Evolutionary conservation across 2,329 filamentous ascomycete genomes (phyloP), one percentile per base, ranked within the genome.

Genomic region (Beauveria asiatica): DNA sequence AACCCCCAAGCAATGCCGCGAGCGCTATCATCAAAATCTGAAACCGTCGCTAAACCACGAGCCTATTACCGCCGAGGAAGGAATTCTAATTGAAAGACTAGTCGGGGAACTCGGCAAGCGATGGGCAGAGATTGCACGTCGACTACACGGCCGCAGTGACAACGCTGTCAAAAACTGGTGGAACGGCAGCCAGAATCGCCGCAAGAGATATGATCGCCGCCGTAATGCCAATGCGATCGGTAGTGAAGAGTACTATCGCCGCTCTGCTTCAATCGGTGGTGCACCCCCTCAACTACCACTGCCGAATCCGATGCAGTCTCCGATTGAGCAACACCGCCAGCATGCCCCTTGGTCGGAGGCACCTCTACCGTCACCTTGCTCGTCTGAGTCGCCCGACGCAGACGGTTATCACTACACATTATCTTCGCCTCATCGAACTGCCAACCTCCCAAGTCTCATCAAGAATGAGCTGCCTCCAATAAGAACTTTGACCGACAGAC

Each of bases 131-230:
- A 97, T 97, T 69, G 90, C 92, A 49, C 83, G 92, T 65, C 81
- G 85, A 50, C 81, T 97, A 21, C 82, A 87, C 59, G 91, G 91
- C 65, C 87, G 92, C 69, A 96, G 92, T 73, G 92, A 97, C 77
- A 97, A 97, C 69, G 89, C 90, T 30, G 90, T 97, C 64, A 97
- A 97, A 83, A 97, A 97, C 74, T 97, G 92, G 91, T 96, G 90
- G 90, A 96, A 96, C 71, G 92, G 92, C 54, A 90, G 88, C 71
- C 89, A 92, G 81, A 96, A 96, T 76, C 85, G 92, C 68, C 82
- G 88, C 68, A 81, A 79, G 69, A 78, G 85, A 65, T 72, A 78
- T 57, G 70, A 76, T 63, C 73, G 77, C 42, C 71, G 71, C 64
- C 76, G 70, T 64, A 68, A 68, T 30, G 63, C 63, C 2, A 67